Percentiles rank a stretch among this genome's conserved stretches.
phyloP scores from a whole-genome alignment of 2,329 filamentous ascomycete genomes.

The Juglanconis oblonga region DNA sequence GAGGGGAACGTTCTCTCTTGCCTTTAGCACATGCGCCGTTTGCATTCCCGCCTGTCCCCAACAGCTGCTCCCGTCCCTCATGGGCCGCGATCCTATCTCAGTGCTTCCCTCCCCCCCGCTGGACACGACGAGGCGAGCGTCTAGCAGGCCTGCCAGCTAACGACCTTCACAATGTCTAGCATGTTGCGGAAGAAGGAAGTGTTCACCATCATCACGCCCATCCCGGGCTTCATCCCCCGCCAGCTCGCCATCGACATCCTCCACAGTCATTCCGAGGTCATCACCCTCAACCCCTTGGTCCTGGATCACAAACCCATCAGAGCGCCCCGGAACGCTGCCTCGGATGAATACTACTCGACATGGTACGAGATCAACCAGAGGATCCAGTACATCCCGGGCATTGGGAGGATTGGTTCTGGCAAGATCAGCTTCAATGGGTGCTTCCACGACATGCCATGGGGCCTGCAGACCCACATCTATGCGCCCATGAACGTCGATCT shows the following conservation, averaged over 20 bases:
- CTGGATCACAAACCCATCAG: constrained; percentile 61
- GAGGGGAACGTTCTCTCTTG: not conserved
- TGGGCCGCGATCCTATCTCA: not conserved
- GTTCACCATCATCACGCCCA: constrained; percentile 68
- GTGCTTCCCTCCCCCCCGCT: not conserved
- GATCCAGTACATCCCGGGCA: constrained; percentile 65
- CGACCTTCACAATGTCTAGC: constrained; percentile 15
- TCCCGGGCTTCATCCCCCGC: constrained; percentile 67
- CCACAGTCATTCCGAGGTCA: constrained; percentile 68
- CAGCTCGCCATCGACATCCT: constrained; percentile 71
- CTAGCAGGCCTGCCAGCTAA: constrained; percentile 1
- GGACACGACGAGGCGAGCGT: not conserved
- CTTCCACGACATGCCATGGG: constrained; percentile 71
- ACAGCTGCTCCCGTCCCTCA: not conserved
- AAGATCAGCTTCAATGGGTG: constrained; percentile 68
- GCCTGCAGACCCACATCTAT: constrained; percentile 69
- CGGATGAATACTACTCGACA: constrained; percentile 70
- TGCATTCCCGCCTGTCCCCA: not conserved
- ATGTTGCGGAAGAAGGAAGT: constrained; percentile 62
- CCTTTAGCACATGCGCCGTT: not conserved
- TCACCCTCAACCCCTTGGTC: constrained; percentile 68
- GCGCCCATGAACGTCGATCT: constrained; percentile 65
- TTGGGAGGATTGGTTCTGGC: constrained; percentile 62
- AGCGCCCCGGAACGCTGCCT: constrained; percentile 63
- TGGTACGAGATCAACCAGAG: constrained; percentile 73